These are phyloP conservation scores for Debaryomyces subglobosus DNA, from an alignment of 1,139 yeast species.

Conservation along the genomic window DNA sequence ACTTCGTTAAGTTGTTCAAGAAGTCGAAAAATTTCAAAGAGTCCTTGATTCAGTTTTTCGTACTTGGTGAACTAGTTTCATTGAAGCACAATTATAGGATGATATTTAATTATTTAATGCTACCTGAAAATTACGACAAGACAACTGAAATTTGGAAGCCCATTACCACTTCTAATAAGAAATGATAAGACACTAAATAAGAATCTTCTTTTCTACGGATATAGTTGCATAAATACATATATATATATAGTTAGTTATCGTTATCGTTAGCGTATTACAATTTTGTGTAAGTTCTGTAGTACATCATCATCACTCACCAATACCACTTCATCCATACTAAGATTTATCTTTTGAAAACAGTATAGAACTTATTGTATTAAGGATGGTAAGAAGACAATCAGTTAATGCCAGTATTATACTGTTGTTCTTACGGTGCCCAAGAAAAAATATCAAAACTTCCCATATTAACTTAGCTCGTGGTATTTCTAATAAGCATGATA, in stretches of 20 bases:
- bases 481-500: slow-evolving; percentile 5
- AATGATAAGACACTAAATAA: not conserved
- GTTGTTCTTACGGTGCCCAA: not conserved
- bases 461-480: not conserved
- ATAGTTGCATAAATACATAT: not conserved
- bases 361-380: not conserved
- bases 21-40: slow-evolving; percentile 35
- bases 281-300: slow-evolving; percentile 6
- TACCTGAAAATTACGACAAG: slow-evolving; percentile 39
- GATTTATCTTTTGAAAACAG: not conserved
- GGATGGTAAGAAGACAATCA: not conserved
- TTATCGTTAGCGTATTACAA: not conserved
- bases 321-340: not conserved
- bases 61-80: slow-evolving; percentile 35
- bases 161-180: slow-evolving; percentile 10
- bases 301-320: not conserved
- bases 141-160: slow-evolving; percentile 37
- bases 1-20: slow-evolving; percentile 36
- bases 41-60: slow-evolving; percentile 30
- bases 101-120: slow-evolving; percentile 45
- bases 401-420: not conserved
- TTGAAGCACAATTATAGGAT: slow-evolving; percentile 34
- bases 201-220: not conserved
- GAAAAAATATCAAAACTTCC: not conserved
- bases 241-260: not conserved